These are phyloP conservation scores for Alternaria brassicicola DNA, from an alignment of 2,329 filamentous ascomycete species.

Conservation along the genomic window DNA sequence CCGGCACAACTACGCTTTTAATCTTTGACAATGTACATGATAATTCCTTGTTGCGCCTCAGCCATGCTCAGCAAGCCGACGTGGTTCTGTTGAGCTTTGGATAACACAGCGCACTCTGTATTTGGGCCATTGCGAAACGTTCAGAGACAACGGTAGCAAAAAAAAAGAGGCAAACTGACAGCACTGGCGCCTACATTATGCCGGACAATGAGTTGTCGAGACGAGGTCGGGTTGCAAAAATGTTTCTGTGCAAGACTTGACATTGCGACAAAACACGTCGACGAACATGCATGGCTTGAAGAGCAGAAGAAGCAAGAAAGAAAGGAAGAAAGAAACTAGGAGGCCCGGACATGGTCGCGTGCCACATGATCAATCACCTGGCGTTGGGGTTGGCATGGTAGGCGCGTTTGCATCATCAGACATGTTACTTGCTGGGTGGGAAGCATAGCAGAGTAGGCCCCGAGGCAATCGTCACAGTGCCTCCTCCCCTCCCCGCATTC, in stretches of 20 bases:
- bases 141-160: neutral
- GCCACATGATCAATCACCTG: conserved; percentile 3
- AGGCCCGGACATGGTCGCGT: neutral
- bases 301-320: neutral
- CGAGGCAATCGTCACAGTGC: neutral
- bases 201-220: conserved; percentile 5
- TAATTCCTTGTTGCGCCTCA: neutral
- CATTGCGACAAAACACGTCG: neutral
- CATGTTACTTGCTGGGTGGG: neutral
- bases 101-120: neutral
- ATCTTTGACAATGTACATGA: neutral
- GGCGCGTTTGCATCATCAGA: neutral
- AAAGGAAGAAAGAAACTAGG: neutral
- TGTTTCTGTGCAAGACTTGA: neutral
- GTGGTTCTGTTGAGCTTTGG: neutral
- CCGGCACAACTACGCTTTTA: neutral
- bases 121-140: neutral
- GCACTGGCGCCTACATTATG: neutral
- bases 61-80: neutral
- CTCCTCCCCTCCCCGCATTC: neutral
- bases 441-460: neutral
- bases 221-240: neutral
- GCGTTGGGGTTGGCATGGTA: neutral
- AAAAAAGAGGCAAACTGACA: neutral
- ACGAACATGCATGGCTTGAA: neutral